Conservation (phyloP, 2,329 filamentous ascomycete genomes). For the Cytospora schulzeri region DNA sequence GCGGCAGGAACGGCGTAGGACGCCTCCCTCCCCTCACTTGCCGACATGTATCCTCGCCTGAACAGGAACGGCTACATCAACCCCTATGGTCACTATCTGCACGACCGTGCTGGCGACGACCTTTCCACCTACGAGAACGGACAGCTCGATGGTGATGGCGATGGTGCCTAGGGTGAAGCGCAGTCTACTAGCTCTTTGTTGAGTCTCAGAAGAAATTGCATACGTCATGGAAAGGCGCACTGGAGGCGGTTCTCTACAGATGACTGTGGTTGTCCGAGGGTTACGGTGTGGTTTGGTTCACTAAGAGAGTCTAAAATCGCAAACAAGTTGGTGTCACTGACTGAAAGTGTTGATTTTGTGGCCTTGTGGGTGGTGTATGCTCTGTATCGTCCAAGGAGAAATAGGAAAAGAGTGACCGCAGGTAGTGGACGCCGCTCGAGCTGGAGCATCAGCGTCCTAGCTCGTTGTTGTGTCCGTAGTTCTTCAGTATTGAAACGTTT, state of each 20-base stretch:
- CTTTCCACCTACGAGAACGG: not conserved
- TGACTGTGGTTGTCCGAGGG: not conserved
- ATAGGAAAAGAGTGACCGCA: not conserved
- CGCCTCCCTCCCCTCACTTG: slow-evolving; percentile 3
- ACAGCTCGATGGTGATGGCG: not conserved
- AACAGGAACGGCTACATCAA: not conserved
- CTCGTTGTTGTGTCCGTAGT: not conserved
- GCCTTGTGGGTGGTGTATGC: not conserved
- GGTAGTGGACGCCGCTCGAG: not conserved
- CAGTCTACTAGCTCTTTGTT: not conserved
- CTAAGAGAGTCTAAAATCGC: not conserved
- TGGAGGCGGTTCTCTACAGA: not conserved
- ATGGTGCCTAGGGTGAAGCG: not conserved
- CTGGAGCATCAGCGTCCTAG: not conserved
- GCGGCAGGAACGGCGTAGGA: slow-evolving; percentile 10
- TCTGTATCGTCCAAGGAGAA: not conserved
- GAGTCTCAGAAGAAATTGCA: not conserved
- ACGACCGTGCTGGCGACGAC: not conserved
- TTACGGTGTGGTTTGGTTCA: not conserved
- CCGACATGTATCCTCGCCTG: slow-evolving; percentile 6
- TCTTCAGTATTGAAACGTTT: not conserved
- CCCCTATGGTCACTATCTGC: not conserved
- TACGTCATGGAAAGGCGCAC: not conserved
- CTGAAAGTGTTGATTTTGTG: not conserved
- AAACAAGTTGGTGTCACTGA: not conserved